These are phyloP conservation scores for Fusarium foetens DNA, from an alignment of 2,329 filamentous ascomycete species.

Conservation along the genomic window DNA sequence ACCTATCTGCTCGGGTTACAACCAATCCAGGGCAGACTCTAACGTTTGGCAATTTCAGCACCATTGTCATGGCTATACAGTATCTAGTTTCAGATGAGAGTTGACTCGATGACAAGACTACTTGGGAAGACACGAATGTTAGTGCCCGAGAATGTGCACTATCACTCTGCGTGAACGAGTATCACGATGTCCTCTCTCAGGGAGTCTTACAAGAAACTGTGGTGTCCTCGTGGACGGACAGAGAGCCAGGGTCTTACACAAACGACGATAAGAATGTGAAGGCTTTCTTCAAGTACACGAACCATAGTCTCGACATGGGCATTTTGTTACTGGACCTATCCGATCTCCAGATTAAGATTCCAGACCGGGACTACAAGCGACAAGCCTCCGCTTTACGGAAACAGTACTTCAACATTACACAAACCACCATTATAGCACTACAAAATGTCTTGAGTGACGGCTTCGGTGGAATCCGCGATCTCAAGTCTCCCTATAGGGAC, in stretches of 20 bases:
- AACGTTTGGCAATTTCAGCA: background rate
- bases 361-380: background rate
- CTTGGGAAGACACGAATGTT: constrained; percentile 8
- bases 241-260: background rate
- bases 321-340: background rate
- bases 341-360: constrained; percentile 18
- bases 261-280: accelerated
- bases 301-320: constrained; percentile 3
- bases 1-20: background rate
- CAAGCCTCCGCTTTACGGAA: background rate
- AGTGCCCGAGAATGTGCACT: constrained; percentile 12
- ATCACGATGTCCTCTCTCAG: background rate
- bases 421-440: background rate
- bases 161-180: constrained; percentile 20
- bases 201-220: constrained; percentile 5
- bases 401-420: constrained; percentile 15
- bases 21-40: constrained; percentile 18
- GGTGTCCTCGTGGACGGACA: background rate
- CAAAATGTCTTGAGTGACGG: background rate
- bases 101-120: background rate
- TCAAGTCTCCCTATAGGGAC: too few relatives aligned
- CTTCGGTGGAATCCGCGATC: background rate
- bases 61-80: constrained; percentile 13
- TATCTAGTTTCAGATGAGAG: background rate
- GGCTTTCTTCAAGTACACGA: background rate